These are phyloP conservation scores for Quercus mongolica DNA, from an alignment of 306 rosid species.

Conservation along the genomic window DNA sequence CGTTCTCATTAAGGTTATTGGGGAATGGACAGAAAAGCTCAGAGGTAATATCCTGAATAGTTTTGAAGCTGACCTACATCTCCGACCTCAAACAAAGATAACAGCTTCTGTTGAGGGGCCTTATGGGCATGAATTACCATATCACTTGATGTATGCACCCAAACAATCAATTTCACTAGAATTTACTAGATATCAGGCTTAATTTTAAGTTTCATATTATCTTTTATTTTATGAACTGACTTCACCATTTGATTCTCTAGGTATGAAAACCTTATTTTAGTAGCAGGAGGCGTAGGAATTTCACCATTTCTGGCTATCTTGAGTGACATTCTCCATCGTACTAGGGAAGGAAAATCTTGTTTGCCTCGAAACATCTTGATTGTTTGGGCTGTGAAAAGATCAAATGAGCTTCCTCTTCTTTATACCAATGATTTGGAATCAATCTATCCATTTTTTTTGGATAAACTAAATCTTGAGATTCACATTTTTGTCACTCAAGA, in stretches of 20 bases:
- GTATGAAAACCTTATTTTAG: no score
- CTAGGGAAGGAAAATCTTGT: conserved; percentile 69
- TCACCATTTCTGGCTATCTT: no score
- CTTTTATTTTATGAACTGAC: conserved; percentile 8
- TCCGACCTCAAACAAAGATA: conserved; percentile 24
- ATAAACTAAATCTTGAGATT: conserved; percentile 54
- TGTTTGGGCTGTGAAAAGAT: conserved; percentile 84
- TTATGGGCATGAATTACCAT: conserved; percentile 85
- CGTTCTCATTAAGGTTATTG: conserved; percentile 83
- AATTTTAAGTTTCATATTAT: not conserved
- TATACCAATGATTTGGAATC: conserved; percentile 62
- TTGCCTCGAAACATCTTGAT: conserved; percentile 52
- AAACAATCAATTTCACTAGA: not conserved
- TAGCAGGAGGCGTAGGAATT: no score
- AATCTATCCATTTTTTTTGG: conserved; percentile 54
- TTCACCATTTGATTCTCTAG: no score
- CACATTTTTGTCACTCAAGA: conserved; percentile 74
- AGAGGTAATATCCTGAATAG: conserved; percentile 34
- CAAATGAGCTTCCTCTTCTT: conserved; percentile 79
- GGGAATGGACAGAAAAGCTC: conserved; percentile 70
- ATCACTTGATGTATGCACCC: conserved; percentile 68
- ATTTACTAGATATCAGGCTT: not conserved
- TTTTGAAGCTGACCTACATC: conserved; percentile 28
- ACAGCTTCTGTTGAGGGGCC: conserved; percentile 93
- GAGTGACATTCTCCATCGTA: conserved; percentile 1